Conservation (phyloP, 2,329 filamentous ascomycete species). For the Diaporthe amygdali region DNA sequence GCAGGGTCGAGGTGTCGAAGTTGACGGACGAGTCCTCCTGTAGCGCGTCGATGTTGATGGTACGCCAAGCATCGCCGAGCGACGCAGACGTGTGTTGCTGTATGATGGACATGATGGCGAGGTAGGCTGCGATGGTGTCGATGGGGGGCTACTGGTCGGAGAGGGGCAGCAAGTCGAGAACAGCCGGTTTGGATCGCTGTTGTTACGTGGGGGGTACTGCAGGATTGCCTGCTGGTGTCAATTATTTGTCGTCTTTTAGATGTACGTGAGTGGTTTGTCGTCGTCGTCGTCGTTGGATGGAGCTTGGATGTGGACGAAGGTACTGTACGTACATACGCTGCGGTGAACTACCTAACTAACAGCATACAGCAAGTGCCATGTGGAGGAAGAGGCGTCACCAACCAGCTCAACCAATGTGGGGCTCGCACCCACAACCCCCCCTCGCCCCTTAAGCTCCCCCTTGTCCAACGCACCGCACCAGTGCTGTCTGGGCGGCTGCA, state of each 20-base stretch:
- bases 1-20: slow-evolving; percentile 86
- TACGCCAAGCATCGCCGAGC: slow-evolving; percentile 75
- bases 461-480: neutral
- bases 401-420: slow-evolving; percentile 6
- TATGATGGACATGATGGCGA: slow-evolving; percentile 65
- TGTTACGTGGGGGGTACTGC: neutral
- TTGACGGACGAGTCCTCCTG: slow-evolving; percentile 90
- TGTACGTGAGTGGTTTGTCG: neutral
- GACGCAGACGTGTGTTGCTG: slow-evolving; percentile 67
- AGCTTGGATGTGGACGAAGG: neutral
- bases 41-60: slow-evolving; percentile 91
- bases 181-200: neutral
- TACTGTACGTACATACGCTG: neutral
- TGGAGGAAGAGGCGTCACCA: slow-evolving; percentile 13
- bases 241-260: neutral
- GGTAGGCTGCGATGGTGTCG: neutral
- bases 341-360: neutral
- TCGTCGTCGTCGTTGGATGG: neutral
- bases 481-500: neutral
- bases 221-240: neutral
- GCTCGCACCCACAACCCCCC: neutral
- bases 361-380: neutral
- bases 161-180: neutral
- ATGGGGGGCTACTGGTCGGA: neutral
- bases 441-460: neutral